Evolutionary conservation across 2,329 filamentous ascomycete genomes (phyloP), one percentile per base, ranked within the genome.

Genomic region (Aspergillus sp.): DNA sequence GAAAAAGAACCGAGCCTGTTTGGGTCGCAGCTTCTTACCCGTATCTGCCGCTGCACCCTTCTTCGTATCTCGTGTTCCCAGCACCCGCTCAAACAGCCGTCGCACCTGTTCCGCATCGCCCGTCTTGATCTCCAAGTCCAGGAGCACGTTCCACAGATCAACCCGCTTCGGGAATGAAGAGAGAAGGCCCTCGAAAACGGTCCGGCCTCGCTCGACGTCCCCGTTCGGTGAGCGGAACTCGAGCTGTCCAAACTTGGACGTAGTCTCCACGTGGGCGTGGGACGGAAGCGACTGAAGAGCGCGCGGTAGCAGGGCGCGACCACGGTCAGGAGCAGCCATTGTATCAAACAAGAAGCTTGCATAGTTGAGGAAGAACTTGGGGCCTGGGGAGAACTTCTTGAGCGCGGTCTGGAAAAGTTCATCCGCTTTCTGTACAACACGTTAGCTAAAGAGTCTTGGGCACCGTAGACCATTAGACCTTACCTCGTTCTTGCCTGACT

Each of bases 311-410:
- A 98, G 74, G 1, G 76, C 77, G 34, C 86, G 80, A 3, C 80
- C 83, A 5, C 79, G 75, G n/a, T 80, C 80, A 1, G 86, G 75
- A 8, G 80, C 72, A 36, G 73, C 68, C 38, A 75, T 64, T 1
- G 76, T 82, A 37, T 81, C 78, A 64, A 94, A 82, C 35, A 98
- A 71, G 72, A 95, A 96, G 50, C 82, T 82, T 15, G 88, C 89
- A 61, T 95, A 96, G 67, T 96, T 95, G 60, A 82, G 71, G 85
- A 88, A 98, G 45, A 95, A 78, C 33, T 79, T 75, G 7, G 84
- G 80, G 4, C 80, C 76, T 44, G 80, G 78, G 42, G 82, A 81
- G 52, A 91, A 85, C 64, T 93, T 95, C 64, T 93, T 95, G 49
- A 84, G 69, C 61, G 93, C 84, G 25, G 71, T 66, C 58, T 91